A percentile compares a stretch with the other conserved stretches of the same genome.
Conservation (phyloP, 2,329 filamentous ascomycete genomes). For the Emydomyces testavorans region DNA sequence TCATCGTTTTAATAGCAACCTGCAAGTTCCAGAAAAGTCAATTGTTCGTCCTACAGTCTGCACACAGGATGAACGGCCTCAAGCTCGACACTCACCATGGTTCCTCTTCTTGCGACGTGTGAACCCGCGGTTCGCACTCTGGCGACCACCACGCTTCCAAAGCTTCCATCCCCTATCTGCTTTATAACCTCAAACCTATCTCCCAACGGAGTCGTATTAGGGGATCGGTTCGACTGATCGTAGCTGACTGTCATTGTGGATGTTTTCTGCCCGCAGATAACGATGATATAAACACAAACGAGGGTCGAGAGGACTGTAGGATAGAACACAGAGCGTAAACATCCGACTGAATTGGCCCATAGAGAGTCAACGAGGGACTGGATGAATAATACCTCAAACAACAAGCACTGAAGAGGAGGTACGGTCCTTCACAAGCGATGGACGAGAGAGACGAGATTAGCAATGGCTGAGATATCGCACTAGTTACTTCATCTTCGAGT, state of each 20-base stretch:
- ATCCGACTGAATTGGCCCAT: background rate
- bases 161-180: conserved; percentile 97
- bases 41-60: background rate
- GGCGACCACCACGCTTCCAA: conserved; percentile 87
- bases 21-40: conserved; percentile 29
- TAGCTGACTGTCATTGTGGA: conserved; percentile 63
- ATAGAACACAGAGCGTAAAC: background rate
- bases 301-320: conserved; percentile 11
- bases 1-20: conserved; percentile 99
- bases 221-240: conserved; percentile 58
- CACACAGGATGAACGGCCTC: background rate
- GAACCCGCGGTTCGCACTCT: conserved; percentile 84
- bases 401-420: background rate
- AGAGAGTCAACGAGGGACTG: background rate
- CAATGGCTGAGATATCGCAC: background rate
- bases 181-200: conserved; percentile 95
- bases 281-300: conserved; percentile 11
- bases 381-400: conserved; percentile 3
- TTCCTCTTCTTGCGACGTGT: conserved; percentile 76
- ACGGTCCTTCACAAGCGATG: background rate
- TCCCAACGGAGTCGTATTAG: conserved; percentile 51
- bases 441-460: conserved; percentile 3
- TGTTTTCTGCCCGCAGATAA: conserved; percentile 34
- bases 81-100: conserved; percentile 56
- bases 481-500: conserved; percentile 10